Percentiles rank a stretch among this genome's conserved stretches.
Evolutionary conservation across 1,284 basidiomycete species (phyloP).

Genomic region (Papiliotrema flavescens): DNA sequence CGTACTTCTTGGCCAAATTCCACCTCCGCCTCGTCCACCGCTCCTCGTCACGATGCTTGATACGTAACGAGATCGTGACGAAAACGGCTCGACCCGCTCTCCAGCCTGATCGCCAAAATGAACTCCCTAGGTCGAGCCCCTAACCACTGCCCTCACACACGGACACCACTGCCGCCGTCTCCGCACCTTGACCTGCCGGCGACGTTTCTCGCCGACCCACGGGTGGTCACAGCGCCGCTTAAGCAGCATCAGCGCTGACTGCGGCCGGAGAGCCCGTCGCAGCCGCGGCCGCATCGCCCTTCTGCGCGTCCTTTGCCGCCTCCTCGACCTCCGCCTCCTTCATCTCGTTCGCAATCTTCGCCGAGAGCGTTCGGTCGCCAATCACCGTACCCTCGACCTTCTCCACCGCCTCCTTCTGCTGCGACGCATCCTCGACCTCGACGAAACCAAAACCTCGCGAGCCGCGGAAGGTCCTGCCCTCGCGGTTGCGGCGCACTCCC

Average conservation of each 20-base stretch:
- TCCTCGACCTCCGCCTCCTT: constrained; percentile 37
- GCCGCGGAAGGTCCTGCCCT: constrained; percentile 47
- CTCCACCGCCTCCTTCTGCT: constrained; percentile 77
- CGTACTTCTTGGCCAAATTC: too few species aligned
- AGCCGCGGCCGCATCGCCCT: background rate
- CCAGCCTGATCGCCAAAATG: too few species aligned
- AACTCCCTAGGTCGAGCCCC: too few species aligned
- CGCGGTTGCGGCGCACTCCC: constrained; percentile 61
- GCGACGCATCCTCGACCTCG: constrained; percentile 75
- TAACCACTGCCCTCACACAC: background rate
- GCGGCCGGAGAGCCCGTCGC: background rate
- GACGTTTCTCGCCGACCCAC: background rate
- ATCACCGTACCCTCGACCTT: constrained; percentile 77
- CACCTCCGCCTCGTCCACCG: too few species aligned
- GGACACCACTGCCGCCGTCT: background rate
- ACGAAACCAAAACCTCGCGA: constrained; percentile 95
- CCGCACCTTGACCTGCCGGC: background rate
- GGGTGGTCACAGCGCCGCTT: too few species aligned
- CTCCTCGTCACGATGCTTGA: too few species aligned
- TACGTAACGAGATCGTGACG: too few species aligned
- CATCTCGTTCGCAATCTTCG: constrained; percentile 68
- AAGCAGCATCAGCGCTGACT: background rate
- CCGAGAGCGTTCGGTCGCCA: constrained; percentile 71
- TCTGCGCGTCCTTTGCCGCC: constrained; percentile 16
- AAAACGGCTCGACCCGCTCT: too few species aligned